phyloP scores from a whole-genome alignment of 495 filamentous ascomycete genomes.

The Lepidopterella palustris region DNA sequence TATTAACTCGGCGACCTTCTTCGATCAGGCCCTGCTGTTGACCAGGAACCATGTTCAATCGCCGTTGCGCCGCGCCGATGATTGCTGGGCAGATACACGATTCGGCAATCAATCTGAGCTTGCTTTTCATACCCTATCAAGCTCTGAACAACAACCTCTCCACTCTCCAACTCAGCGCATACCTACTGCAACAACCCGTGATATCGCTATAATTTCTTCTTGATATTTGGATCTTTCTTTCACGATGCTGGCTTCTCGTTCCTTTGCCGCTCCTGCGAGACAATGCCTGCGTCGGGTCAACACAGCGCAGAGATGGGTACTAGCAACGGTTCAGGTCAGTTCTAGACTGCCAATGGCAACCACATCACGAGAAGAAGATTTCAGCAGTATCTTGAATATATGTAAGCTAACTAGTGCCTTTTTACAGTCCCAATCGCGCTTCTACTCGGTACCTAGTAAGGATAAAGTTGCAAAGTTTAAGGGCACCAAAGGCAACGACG shows the following conservation, averaged over 20 bases:
- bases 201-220: conserved; percentile 15
- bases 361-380: neutral
- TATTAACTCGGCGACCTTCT: too few species aligned
- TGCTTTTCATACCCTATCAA: conserved; percentile 10
- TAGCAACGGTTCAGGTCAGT: conserved; percentile 49
- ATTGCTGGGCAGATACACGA: neutral
- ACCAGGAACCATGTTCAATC: neutral
- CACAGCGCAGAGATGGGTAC: conserved; percentile 43
- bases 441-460: conserved; percentile 48
- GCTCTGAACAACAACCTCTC: conserved; percentile 7
- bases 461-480: conserved; percentile 88
- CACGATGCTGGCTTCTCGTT: conserved; percentile 56
- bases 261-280: conserved; percentile 48
- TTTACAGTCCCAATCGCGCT: conserved; percentile 30
- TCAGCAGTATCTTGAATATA: neutral
- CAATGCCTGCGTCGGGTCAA: conserved; percentile 51
- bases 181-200: conserved; percentile 2
- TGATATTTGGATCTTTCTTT: conserved; percentile 13
- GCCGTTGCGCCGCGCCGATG: neutral
- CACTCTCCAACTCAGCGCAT: conserved; percentile 4
- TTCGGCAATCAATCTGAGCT: conserved; percentile 1
- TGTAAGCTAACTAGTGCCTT: neutral
- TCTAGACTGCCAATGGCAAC: neutral
- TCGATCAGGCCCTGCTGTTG: too few species aligned
- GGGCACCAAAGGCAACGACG: conserved; percentile 79